Evolutionary conservation across 163 green algal species (phyloP).

Genomic region (Coccomyxa subellipsoidea): DNA sequence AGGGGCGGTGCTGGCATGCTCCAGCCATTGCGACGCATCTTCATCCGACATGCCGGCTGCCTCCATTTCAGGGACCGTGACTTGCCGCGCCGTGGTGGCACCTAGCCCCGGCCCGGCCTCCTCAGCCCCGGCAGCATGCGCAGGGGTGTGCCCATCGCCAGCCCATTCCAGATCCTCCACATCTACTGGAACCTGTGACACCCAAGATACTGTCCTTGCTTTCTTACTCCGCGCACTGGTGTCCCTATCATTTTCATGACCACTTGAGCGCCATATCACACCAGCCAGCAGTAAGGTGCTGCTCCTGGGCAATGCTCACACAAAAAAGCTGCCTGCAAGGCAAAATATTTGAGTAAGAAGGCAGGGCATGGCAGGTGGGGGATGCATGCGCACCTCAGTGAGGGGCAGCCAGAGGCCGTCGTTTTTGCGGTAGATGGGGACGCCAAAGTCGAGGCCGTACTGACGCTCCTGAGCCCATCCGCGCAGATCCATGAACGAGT

Average conservation of each 20-base stretch:
- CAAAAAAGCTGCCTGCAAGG: too few relatives aligned
- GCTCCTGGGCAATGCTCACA: too few relatives aligned
- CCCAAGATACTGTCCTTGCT: too few relatives aligned
- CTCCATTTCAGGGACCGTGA: not conserved
- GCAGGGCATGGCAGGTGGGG: not conserved
- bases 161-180: not conserved
- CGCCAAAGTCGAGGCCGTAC: not conserved
- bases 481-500: not conserved
- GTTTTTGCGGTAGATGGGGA: not conserved
- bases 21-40: not conserved
- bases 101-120: not conserved
- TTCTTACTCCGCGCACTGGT: too few relatives aligned
- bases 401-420: slow-evolving; percentile 12
- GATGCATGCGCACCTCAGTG: not conserved
- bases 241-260: too few relatives aligned
- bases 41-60: not conserved
- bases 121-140: not conserved
- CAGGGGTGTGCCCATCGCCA: not conserved
- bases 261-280: too few relatives aligned
- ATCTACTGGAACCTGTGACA: not conserved
- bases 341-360: too few relatives aligned
- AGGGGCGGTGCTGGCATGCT: not conserved
- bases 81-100: not conserved
- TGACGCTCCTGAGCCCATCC: not conserved
- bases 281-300: too few relatives aligned